These are phyloP conservation scores for Brassica hybrid DNA, from an alignment of 441 rosid species.

Conservation along the genomic window DNA sequence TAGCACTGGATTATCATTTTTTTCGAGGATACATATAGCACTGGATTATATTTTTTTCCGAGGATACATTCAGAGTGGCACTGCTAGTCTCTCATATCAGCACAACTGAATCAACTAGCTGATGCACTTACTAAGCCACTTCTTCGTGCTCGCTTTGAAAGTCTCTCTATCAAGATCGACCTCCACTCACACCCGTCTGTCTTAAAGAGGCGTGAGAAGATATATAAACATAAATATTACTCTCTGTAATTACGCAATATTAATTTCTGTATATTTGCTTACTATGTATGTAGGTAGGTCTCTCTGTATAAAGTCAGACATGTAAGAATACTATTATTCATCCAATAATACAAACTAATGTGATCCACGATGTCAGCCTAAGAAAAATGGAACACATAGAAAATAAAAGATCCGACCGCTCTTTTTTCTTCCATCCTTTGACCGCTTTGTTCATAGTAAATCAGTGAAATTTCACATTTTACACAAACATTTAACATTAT, in stretches of 20 bases:
- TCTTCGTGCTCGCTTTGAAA: neutral
- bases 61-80: neutral
- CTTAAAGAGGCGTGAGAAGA: neutral
- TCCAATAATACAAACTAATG: too few species aligned
- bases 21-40: neutral
- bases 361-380: neutral
- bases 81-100: neutral
- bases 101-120: neutral
- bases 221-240: too few species aligned
- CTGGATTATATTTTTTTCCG: too few species aligned
- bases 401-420: neutral
- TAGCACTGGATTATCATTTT: too few species aligned
- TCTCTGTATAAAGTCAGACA: too few species aligned
- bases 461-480: neutral
- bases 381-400: neutral
- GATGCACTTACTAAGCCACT: neutral
- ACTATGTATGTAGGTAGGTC: too few species aligned
- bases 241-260: too few species aligned
- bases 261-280: too few species aligned
- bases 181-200: neutral
- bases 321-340: too few species aligned
- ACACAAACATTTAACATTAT: neutral
- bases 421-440: neutral
- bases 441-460: neutral
- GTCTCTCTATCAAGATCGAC: neutral